Evolutionary conservation across 176 grass and related monocot species (phyloP).

Genomic region (Panicum miliaceum): DNA sequence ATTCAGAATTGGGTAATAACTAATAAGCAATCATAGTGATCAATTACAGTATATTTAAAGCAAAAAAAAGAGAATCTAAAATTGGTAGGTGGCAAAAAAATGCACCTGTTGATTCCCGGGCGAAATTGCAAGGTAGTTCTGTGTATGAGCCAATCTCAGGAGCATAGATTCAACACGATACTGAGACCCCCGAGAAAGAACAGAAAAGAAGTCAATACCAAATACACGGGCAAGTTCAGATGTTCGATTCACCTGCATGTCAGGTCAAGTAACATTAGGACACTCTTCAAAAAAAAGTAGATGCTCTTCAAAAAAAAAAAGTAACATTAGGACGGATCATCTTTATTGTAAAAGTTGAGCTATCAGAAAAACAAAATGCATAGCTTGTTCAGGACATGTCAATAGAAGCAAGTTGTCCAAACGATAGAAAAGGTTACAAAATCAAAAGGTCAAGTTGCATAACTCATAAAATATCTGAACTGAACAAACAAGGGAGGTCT

Average conservation of each 20-base stretch:
- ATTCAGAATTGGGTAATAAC: not conserved
- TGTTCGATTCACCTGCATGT: constrained; percentile 87
- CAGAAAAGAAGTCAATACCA: constrained; percentile 98
- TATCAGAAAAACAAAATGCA: not conserved
- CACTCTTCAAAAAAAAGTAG: not conserved
- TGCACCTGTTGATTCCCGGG: constrained; percentile 84
- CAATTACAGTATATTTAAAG: constrained; percentile 19
- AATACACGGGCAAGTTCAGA: constrained; percentile 98
- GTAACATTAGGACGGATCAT: constrained; percentile 24
- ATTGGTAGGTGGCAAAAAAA: constrained; percentile 17
- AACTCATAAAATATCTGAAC: constrained; percentile 38
- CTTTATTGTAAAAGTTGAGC: constrained; percentile 8
- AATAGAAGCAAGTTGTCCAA: constrained; percentile 24
- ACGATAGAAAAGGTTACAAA: constrained; percentile 24
- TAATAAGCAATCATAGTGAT: not conserved
- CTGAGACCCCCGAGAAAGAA: constrained; percentile 94
- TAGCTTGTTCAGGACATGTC: constrained; percentile 21
- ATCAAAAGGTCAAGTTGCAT: constrained; percentile 19
- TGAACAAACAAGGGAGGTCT: constrained; percentile 27
- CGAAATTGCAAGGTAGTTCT: constrained; percentile 98
- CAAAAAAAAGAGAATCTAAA: constrained; percentile 21
- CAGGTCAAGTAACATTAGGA: constrained; percentile 34
- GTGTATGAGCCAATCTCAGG: constrained; percentile 90
- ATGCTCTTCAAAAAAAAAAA: too few relatives aligned
- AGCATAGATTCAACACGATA: constrained; percentile 99